Base-by-base conservation (phyloP, 768 basidiomycete species). In the Boletus sensibilis region DNA sequence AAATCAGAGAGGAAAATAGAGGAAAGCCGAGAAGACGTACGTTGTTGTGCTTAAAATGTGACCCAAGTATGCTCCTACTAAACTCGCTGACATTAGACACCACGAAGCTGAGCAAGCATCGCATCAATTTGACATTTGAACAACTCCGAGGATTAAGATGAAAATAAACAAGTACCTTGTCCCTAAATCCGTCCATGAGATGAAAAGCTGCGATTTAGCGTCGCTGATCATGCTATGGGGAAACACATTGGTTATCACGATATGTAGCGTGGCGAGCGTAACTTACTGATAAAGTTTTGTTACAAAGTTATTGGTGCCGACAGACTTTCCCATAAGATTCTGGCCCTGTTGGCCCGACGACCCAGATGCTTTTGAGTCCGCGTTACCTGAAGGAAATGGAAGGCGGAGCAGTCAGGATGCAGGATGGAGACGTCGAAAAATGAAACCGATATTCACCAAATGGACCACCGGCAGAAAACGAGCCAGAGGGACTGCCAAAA, bases 21-120 rank as follows among this genome's bases (percentile, higher is more conserved):
- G 14, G 25, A 35, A 44, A 52, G 5, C 72, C 82, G 57, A 38
- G 23, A 20, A 54, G 21, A 75, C 88, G 54, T 58, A 90, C 90
- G 68, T 92, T 92, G 71, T 92, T 92, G 74, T 94, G 92, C 72
- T 92, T 93, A 74, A 93, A 94, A 68, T 94, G 91, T 3, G 86
- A 84, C 4, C 90, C 90, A 31, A 94, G 78, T 62, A 92, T 92
- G 65, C 83, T 89, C 57, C 89, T 78, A 62, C 89, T 91, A 69
- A 94, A 93, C 68, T 92, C 89, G 70, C 88, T 87, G 46, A 90
- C 88, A 57, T 91, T 92, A 41, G 86, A 88, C 35, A 94, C 91
- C 44, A 92, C 88, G 64, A 94, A 92, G 45, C 88, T 81, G 40
- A 29, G 14, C 27, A 42, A 37, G 37, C 0, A 53, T 42, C 13